Evolutionary conservation across 768 basidiomycete genomes (phyloP).

Genomic region (Pisolithus microcarpus): DNA sequence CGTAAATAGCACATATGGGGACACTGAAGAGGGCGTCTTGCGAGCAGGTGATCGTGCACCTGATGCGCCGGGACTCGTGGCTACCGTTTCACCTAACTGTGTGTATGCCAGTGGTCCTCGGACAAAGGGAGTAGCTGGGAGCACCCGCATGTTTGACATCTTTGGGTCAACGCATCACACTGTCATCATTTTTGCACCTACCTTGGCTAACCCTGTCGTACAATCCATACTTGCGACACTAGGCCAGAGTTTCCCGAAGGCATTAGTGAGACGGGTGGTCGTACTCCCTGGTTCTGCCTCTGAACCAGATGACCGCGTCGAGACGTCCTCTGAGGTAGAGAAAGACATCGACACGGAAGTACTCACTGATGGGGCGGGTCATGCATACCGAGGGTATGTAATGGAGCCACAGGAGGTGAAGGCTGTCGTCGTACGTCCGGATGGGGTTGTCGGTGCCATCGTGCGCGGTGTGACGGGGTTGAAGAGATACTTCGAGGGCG

Average conservation of each 20-base stretch:
- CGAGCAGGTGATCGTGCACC: neutral
- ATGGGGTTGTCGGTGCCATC: conserved; percentile 36
- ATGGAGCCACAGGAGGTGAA: neutral
- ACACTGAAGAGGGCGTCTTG: neutral
- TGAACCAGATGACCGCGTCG: neutral
- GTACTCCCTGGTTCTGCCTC: neutral
- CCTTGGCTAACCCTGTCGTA: neutral
- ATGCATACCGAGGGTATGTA: neutral
- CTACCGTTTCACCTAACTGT: neutral
- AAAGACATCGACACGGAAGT: neutral
- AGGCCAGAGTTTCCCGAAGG: too few species aligned
- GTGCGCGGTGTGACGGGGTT: conserved; percentile 9
- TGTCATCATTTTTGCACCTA: conserved; percentile 32
- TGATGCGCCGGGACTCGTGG: neutral
- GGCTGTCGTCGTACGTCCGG: conserved; percentile 32
- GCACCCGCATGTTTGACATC: neutral
- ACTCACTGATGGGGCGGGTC: neutral
- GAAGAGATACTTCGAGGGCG: conserved; percentile 3
- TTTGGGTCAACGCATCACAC: conserved; percentile 26
- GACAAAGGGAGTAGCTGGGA: too few species aligned
- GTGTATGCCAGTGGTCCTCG: too few species aligned
- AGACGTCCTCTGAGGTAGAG: neutral
- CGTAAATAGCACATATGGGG: neutral
- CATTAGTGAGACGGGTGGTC: neutral
- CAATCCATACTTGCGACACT: neutral